Evolutionary conservation across 169 alveolate genomes (phyloP).

Genomic region (Cryptosporidium ubiquitum): DNA sequence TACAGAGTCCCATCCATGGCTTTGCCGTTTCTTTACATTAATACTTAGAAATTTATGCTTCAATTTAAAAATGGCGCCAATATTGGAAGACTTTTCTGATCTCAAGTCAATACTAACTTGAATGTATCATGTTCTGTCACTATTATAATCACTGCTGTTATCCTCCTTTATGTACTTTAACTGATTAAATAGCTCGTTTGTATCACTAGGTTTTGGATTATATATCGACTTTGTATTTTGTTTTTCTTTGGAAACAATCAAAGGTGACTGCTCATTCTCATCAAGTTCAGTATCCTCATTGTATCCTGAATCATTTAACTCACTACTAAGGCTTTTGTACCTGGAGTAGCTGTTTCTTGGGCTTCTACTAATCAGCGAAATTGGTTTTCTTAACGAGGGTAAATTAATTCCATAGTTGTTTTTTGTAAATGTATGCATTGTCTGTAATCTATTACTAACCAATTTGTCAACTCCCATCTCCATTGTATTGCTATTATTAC

Average conservation of each 20-base stretch:
- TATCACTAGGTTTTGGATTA: constrained; percentile 14
- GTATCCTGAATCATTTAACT: constrained; percentile 34
- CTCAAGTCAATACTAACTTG: neutral
- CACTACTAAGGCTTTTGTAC: constrained; percentile 26
- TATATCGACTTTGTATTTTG: neutral
- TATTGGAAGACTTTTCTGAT: neutral
- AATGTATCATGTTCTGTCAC: constrained; percentile 8
- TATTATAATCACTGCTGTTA: constrained; percentile 40
- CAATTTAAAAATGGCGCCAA: neutral
- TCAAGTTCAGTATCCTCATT: neutral
- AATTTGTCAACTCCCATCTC: constrained; percentile 16
- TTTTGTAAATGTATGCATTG: constrained; percentile 42
- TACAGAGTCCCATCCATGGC: constrained; percentile 51
- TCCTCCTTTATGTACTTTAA: constrained; percentile 25
- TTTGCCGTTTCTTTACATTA: neutral
- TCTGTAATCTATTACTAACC: constrained; percentile 31
- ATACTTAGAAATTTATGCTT: neutral
- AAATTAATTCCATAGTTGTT: constrained; percentile 25
- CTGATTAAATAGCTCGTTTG: constrained; percentile 20
- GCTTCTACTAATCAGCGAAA: neutral
- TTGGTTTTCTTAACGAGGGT: constrained; percentile 46
- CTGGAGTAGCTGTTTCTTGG: neutral
- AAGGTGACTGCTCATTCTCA: constrained; percentile 53
- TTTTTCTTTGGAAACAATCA: neutral
- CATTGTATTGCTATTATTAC: neutral